Evolutionary conservation across 2,329 filamentous ascomycete species (phyloP).

Genomic region (Hysterium pulicare): DNA sequence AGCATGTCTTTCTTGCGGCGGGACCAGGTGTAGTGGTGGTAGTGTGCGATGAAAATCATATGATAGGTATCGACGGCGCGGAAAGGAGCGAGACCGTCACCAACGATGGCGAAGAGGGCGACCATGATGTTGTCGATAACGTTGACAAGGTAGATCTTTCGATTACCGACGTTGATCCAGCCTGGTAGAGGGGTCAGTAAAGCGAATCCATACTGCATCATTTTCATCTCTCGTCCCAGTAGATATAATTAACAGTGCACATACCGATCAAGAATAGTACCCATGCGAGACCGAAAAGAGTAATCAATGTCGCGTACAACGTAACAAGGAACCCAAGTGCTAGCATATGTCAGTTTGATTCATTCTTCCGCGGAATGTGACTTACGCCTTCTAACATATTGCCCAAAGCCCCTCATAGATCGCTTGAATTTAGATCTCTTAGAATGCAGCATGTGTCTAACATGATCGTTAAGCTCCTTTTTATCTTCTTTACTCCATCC

Average conservation of each 20-base stretch:
- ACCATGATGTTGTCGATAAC: slow-evolving; percentile 58
- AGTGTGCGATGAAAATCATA: slow-evolving; percentile 77
- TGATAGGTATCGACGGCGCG: slow-evolving; percentile 81
- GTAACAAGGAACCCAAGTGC: slow-evolving; percentile 80
- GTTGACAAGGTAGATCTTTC: slow-evolving; percentile 60
- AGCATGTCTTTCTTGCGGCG: slow-evolving; percentile 60
- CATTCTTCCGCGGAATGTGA: slow-evolving; percentile 10
- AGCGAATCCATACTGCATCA: too few relatives aligned
- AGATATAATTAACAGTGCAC: slow-evolving; percentile 6
- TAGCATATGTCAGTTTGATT: slow-evolving; percentile 23
- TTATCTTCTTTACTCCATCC: slow-evolving; percentile 75
- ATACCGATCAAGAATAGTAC: slow-evolving; percentile 81
- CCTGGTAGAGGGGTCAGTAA: slow-evolving; percentile 31
- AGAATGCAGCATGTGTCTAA: slow-evolving; percentile 84
- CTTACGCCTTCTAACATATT: slow-evolving; percentile 70
- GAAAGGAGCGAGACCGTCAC: slow-evolving; percentile 65
- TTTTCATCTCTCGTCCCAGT: too few relatives aligned
- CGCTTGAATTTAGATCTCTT: slow-evolving; percentile 76
- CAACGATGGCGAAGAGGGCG: slow-evolving; percentile 60
- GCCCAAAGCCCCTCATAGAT: slow-evolving; percentile 72
- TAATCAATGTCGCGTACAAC: slow-evolving; percentile 77
- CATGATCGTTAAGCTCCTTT: slow-evolving; percentile 76
- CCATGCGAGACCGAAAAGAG: slow-evolving; percentile 81
- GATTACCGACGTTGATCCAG: slow-evolving; percentile 78
- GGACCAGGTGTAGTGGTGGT: slow-evolving; percentile 64